Percentiles rank a stretch among this genome's conserved stretches.
phyloP scores from a whole-genome alignment of 2,329 filamentous ascomycete genomes.

The Monilinia laxa region DNA sequence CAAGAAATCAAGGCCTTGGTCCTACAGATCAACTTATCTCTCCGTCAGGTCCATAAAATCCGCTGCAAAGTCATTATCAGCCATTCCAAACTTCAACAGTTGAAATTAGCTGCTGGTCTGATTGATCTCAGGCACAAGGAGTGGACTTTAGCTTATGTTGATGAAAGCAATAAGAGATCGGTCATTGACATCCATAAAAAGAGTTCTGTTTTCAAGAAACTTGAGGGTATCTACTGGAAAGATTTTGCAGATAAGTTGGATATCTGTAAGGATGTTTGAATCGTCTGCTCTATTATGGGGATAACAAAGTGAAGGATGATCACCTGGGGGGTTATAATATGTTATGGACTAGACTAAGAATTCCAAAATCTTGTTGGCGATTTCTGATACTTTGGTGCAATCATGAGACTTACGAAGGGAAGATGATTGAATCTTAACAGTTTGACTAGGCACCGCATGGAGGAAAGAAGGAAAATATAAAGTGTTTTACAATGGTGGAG shows the following conservation, averaged over 20 bases:
- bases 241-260: neutral
- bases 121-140: neutral
- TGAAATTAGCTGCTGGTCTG: neutral
- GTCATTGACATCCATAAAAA: neutral
- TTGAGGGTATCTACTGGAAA: neutral
- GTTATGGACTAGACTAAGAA: too few species aligned
- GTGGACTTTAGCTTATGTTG: conserved; percentile 1
- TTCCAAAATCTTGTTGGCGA: too few species aligned
- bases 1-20: neutral
- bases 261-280: too few species aligned
- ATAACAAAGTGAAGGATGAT: too few species aligned
- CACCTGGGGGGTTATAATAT: too few species aligned
- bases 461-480: too few species aligned
- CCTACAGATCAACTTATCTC: neutral
- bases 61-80: conserved; percentile 2
- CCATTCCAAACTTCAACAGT: neutral
- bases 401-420: too few species aligned
- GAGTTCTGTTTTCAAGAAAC: neutral
- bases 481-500: too few species aligned
- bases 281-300: too few species aligned
- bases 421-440: too few species aligned
- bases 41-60: neutral
- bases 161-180: neutral
- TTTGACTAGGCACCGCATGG: too few species aligned
- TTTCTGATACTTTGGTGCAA: too few species aligned